Conservation (phyloP, 2,329 filamentous ascomycete genomes). For the Parafenestella ontariensis region DNA sequence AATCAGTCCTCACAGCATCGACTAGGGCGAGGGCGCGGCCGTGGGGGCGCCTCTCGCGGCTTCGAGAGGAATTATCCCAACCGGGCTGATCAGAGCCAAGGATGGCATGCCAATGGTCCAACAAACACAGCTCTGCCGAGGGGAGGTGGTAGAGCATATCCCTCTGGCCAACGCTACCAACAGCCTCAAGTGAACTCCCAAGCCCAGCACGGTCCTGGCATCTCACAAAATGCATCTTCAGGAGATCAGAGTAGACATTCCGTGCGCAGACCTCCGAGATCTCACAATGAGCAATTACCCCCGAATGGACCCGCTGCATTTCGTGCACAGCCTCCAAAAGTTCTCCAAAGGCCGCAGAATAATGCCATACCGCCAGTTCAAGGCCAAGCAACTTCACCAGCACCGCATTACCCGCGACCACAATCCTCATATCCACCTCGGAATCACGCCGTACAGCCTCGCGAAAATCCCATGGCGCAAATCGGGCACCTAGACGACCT, state of each 20-base stretch:
- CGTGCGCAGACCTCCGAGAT: constrained; percentile 1
- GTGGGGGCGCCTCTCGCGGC: constrained; percentile 20
- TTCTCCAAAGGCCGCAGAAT: constrained; percentile 32
- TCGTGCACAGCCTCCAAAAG: constrained; percentile 16
- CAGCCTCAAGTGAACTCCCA: constrained; percentile 4
- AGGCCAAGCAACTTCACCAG: background rate
- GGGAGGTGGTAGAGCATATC: constrained; percentile 17
- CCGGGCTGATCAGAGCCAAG: constrained; percentile 15
- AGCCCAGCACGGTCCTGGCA: constrained; percentile 6
- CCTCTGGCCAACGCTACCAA: constrained; percentile 16
- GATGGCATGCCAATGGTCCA: constrained; percentile 4
- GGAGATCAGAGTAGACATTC: constrained; percentile 1
- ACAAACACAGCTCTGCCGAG: constrained; percentile 3
- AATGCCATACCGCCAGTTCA: constrained; percentile 10
- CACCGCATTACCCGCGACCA: constrained; percentile 17
- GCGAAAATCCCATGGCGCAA: constrained; percentile 44
- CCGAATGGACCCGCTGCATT: background rate
- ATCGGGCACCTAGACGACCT: constrained; percentile 53
- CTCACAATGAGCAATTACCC: constrained; percentile 4
- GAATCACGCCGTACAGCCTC: constrained; percentile 21
- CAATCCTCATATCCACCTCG: constrained; percentile 20
- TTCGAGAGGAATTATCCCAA: constrained; percentile 12
- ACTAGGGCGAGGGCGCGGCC: constrained; percentile 26
- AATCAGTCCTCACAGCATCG: constrained; percentile 24
- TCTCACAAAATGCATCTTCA: constrained; percentile 1